Evolutionary conservation across 2,329 filamentous ascomycete species (phyloP).

Genomic region (Xylaria sp.): DNA sequence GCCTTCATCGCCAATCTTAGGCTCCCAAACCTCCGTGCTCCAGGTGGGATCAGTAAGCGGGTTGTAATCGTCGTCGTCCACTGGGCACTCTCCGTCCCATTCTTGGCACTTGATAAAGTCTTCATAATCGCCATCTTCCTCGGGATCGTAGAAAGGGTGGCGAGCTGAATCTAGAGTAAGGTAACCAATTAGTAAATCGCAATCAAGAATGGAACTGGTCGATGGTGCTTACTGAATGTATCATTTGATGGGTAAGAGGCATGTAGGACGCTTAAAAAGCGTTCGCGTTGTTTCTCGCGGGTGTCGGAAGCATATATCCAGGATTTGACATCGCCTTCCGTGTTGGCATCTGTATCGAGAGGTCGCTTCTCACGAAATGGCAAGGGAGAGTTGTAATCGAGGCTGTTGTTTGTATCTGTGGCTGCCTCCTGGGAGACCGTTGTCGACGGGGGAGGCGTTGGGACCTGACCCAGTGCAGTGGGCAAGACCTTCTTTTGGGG

Average conservation of each 20-base stretch:
- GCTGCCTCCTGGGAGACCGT: not conserved
- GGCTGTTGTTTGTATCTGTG: not conserved
- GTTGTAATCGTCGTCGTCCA: slow-evolving; percentile 33
- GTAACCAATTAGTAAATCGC: not conserved
- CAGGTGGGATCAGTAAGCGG: slow-evolving; percentile 14
- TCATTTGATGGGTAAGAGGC: slow-evolving; percentile 29
- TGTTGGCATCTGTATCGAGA: not conserved
- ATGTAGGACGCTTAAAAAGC: slow-evolving; percentile 28
- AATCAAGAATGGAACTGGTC: not conserved
- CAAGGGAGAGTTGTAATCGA: not conserved
- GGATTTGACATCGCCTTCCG: slow-evolving; percentile 1
- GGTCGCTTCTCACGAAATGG: not conserved
- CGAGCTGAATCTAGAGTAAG: slow-evolving; percentile 16
- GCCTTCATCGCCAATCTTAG: slow-evolving; percentile 40
- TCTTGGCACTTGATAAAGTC: slow-evolving; percentile 17
- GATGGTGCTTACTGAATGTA: slow-evolving; percentile 28
- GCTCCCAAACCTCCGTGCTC: slow-evolving; percentile 35
- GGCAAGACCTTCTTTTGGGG: slow-evolving; percentile 7
- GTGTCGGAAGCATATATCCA: slow-evolving; percentile 24
- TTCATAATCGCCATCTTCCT: slow-evolving; percentile 28
- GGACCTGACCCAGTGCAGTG: not conserved
- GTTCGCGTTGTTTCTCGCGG: slow-evolving; percentile 4
- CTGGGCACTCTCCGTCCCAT: slow-evolving; percentile 28
- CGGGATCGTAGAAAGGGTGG: slow-evolving; percentile 26
- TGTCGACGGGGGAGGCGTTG: slow-evolving; percentile 11